phyloP scores from a whole-genome alignment of 176 grass and related monocot species.

The Elaeis guineensis region DNA sequence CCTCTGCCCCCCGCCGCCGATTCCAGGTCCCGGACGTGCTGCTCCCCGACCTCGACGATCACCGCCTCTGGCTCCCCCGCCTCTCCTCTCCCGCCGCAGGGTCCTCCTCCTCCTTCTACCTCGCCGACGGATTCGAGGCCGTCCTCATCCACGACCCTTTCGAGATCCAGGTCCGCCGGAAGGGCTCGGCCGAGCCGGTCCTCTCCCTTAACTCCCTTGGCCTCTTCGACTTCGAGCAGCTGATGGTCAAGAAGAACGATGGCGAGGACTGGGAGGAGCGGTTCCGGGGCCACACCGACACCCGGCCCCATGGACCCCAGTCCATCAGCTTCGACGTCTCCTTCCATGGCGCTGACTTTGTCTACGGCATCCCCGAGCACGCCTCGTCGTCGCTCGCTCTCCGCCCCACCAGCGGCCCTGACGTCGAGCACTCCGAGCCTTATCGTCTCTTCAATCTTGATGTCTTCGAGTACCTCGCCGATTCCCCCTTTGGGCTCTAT shows the following conservation, averaged over 20 bases:
- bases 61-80: conserved; percentile 43
- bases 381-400: conserved; percentile 66
- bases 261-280: conserved; percentile 62
- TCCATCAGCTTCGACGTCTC: conserved; percentile 85
- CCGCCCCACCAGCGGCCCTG: conserved; percentile 57
- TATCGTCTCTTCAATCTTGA: conserved; percentile 94
- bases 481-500: conserved; percentile 85
- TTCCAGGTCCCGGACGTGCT: conserved; percentile 85
- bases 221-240: conserved; percentile 86
- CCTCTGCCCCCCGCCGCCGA: conserved; percentile 35
- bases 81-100: conserved; percentile 20
- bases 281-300: conserved; percentile 89
- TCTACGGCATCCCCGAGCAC: conserved; percentile 91
- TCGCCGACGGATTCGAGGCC: conserved; percentile 56
- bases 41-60: conserved; percentile 50
- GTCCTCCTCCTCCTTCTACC: conserved; percentile 40
- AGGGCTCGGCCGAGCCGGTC: conserved; percentile 34
- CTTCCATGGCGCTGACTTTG: conserved; percentile 74
- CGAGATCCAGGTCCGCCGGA: conserved; percentile 46
- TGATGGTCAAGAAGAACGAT: conserved; percentile 47
- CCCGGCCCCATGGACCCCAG: conserved; percentile 68
- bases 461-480: conserved; percentile 80
- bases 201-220: conserved; percentile 85
- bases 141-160: conserved; percentile 65
- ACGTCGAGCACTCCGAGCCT: conserved; percentile 70